A percentile compares a stretch with the other conserved stretches of the same genome.
Evolutionary conservation across 805 yeast genomes (phyloP).

Genomic region (Candida odintsovae): DNA sequence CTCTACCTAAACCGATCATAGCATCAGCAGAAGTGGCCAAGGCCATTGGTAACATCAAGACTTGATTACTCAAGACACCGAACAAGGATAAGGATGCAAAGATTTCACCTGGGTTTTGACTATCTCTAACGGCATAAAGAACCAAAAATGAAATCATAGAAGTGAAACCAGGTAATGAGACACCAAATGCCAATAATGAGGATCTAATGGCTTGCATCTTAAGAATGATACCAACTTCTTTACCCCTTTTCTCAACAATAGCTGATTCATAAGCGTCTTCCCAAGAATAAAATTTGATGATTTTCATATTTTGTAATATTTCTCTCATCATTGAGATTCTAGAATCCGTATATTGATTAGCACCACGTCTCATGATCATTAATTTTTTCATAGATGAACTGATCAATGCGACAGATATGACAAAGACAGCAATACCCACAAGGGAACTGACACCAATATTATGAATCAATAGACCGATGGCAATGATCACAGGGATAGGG

Average conservation of each 20-base stretch:
- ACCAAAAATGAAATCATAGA: constrained; percentile 49
- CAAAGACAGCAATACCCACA: constrained; percentile 55
- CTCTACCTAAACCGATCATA: constrained; percentile 51
- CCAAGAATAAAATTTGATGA: constrained; percentile 84
- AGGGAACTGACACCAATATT: constrained; percentile 67
- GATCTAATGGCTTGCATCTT: constrained; percentile 59
- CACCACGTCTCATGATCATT: constrained; percentile 45
- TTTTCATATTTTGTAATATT: constrained; percentile 52
- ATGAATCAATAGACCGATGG: constrained; percentile 54
- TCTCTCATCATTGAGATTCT: constrained; percentile 61
- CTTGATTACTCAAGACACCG: constrained; percentile 53
- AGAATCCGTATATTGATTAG: constrained; percentile 56
- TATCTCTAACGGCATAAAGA: constrained; percentile 31
- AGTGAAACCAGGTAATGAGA: constrained; percentile 44
- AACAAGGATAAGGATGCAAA: constrained; percentile 70
- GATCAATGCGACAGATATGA: constrained; percentile 42
- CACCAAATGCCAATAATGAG: constrained; percentile 42
- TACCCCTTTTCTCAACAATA: constrained; percentile 44
- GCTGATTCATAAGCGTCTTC: constrained; percentile 63
- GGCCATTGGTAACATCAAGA: constrained; percentile 67
- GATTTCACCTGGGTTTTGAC: constrained; percentile 51
- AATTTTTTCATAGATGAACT: constrained; percentile 40
- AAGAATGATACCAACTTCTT: constrained; percentile 54
- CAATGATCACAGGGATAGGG: constrained; percentile 57
- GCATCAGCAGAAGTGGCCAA: constrained; percentile 67